Evolutionary conservation across 257 asterid genomes (phyloP), one percentile per base, ranked within the genome.

Genomic region (Dorcoceras hygrometricum): DNA sequence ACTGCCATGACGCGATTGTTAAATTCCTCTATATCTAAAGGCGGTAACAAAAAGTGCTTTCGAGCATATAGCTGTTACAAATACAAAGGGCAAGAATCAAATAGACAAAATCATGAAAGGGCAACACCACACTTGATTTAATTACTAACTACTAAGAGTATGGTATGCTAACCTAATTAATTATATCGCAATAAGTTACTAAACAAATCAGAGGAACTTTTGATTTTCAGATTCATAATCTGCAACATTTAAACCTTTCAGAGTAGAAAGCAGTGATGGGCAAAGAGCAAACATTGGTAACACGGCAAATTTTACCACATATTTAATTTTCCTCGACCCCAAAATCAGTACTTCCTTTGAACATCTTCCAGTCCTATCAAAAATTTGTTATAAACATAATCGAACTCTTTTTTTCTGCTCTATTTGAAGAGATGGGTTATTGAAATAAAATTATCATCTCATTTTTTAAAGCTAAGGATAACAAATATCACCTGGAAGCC

Each of bases 1-100:
- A 90, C 89, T 53, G 99, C 96, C 95, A 85, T 88, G 82, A 93
- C 99, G 2, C 92, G 86, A 55, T 88, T 91, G 59, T 88, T 90
- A 73, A 77, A 88, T 58, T 90, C 96, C 73, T 93, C 97, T 65
- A 88, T 88, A 71, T 75, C 87, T 70, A 86, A 70, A 10, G 97
- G 89, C 61, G 99, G 99, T 72, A 88, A 86, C 77, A 90, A 79
- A 75, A 93, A 90, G 73, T 90, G 96, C 72, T 96, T 88, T 62
- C 99, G 88, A 59, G 96, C 99, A 82, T 90, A 93, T 58, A 93
- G 77, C 99, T 90, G 96, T 73, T 65, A 69, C 75, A 76, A 68
- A 73, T 65, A 63, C 67, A 68, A 12, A 51, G 70, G 69, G 23
- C 55, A 71, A 23, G 51, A 72, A 50, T 48, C 31, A 59, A 27